Conservation (phyloP, 2,329 filamentous ascomycete species). For the Neonectria ditissima region DNA sequence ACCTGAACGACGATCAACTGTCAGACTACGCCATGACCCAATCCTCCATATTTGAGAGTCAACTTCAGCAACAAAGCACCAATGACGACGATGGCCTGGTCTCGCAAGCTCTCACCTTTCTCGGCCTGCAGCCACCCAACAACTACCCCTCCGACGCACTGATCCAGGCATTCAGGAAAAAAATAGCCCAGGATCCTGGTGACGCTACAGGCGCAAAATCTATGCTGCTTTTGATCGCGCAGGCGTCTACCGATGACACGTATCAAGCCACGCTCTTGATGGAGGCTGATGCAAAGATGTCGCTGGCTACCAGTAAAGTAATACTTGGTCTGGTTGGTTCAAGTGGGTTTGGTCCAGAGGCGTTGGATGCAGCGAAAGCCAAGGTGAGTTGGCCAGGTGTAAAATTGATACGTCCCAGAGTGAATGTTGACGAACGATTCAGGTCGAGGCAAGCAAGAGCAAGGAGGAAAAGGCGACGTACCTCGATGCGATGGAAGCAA, state of each 20-base stretch:
- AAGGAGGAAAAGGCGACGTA: conserved; percentile 48
- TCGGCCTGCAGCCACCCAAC: conserved; percentile 52
- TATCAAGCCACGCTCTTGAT: conserved; percentile 50
- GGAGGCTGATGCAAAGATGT: conserved; percentile 52
- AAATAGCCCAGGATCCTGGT: conserved; percentile 48
- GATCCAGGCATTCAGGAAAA: conserved; percentile 51
- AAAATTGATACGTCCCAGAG: neutral
- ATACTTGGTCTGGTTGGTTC: conserved; percentile 46
- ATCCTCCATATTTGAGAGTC: conserved; percentile 55
- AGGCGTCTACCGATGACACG: conserved; percentile 49
- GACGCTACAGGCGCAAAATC: conserved; percentile 47
- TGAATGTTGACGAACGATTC: conserved; percentile 27
- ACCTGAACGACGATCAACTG: conserved; percentile 50
- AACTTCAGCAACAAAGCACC: conserved; percentile 44
- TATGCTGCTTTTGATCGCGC: conserved; percentile 52
- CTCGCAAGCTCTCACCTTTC: conserved; percentile 49
- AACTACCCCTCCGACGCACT: conserved; percentile 51
- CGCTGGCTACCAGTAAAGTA: conserved; percentile 48
- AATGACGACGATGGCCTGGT: conserved; percentile 49
- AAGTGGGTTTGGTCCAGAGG: conserved; percentile 41
- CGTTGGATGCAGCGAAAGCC: conserved; percentile 42
- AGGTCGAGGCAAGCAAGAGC: conserved; percentile 45
- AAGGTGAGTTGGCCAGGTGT: conserved; percentile 41
- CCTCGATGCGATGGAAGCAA: conserved; percentile 51
- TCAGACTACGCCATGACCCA: conserved; percentile 54